phyloP scores from a whole-genome alignment of 306 rosid species.

The Dryas octopetala region DNA sequence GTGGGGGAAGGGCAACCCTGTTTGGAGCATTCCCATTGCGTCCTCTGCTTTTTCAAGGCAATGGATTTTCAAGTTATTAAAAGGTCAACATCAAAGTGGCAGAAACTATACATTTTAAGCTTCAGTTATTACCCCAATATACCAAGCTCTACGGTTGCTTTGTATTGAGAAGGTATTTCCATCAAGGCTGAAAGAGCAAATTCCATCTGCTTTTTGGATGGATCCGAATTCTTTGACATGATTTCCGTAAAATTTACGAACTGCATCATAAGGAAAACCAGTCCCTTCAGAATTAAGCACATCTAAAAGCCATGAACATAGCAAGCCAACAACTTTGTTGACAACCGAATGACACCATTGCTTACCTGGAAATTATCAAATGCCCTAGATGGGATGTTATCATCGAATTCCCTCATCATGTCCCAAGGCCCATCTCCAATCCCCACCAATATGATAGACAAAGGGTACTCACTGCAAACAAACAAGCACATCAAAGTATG shows the following conservation, averaged over 20 bases:
- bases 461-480: slow-evolving; percentile 67
- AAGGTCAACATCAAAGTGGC: background rate
- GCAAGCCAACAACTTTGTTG: background rate
- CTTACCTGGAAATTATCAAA: slow-evolving; percentile 88
- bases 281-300: slow-evolving; percentile 26
- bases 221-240: slow-evolving; percentile 56
- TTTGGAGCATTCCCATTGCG: slow-evolving; percentile 49
- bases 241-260: slow-evolving; percentile 81
- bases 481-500: slow-evolving; percentile 18
- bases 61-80: background rate
- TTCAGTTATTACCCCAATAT: slow-evolving; percentile 60
- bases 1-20: slow-evolving; percentile 76
- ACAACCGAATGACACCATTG: slow-evolving; percentile 3
- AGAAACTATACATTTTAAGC: background rate
- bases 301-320: background rate
- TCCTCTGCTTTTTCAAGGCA: slow-evolving; percentile 37
- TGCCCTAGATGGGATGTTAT: slow-evolving; percentile 78
- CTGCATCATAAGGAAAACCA: slow-evolving; percentile 37
- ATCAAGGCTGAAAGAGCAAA: slow-evolving; percentile 82
- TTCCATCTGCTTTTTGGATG: slow-evolving; percentile 54
- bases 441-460: slow-evolving; percentile 84
- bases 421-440: slow-evolving; percentile 99
- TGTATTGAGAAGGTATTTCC: slow-evolving; percentile 94
- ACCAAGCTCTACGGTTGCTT: slow-evolving; percentile 77
- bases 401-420: slow-evolving; percentile 83